Base-by-base conservation (phyloP, 2,329 filamentous ascomycete genomes). In the Parastagonospora avenae region DNA sequence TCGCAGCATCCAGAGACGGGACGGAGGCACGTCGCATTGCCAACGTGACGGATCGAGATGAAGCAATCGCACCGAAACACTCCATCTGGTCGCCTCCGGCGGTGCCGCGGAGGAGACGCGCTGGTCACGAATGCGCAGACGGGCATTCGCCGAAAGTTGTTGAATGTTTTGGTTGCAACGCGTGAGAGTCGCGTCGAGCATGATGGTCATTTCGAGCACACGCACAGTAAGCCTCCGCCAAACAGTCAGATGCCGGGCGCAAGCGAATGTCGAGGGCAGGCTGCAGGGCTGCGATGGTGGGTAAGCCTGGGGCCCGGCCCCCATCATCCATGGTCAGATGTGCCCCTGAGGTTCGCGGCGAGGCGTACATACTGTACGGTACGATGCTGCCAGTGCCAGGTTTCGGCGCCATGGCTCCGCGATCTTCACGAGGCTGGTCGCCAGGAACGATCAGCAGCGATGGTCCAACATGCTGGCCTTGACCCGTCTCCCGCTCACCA, bases 361-460 rank as follows among this genome's bases (percentile, higher is more conserved):
- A 36, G 40, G 31, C 14, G 37, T 41, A 44, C 42, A 24, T 24
- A 24, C 19, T 3, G 19, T 24, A 24, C 19, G 19, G 19, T 24
- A 24, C 19, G 19, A 24, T 24, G 19, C 19, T 24, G 30, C 32
- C 37, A 14, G 45, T 38, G 30, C 45, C 36, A 41, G 48, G 45
- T 56, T 61, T 62, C 57, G 61, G 60, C 42, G 53, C 27, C 52
- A 66, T 64, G 55, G 64, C 60, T 54, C 62, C 65, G 61, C 60
- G 57, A 58, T 59, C 51, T 52, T 46, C 43, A 14, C 38, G 43
- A 35, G 41, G 53, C 48, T 49, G 42, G 54, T 46, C 30, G 45
- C 57, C n/a, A 65, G 51, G 59, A 52, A 42, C 55, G 65, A 67
- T 66, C 65, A 59, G 55, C 57, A 57, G 51, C 56, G 55, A 52